phyloP scores from a whole-genome alignment of 2,329 filamentous ascomycete species.

The Aspergillus texensis region DNA sequence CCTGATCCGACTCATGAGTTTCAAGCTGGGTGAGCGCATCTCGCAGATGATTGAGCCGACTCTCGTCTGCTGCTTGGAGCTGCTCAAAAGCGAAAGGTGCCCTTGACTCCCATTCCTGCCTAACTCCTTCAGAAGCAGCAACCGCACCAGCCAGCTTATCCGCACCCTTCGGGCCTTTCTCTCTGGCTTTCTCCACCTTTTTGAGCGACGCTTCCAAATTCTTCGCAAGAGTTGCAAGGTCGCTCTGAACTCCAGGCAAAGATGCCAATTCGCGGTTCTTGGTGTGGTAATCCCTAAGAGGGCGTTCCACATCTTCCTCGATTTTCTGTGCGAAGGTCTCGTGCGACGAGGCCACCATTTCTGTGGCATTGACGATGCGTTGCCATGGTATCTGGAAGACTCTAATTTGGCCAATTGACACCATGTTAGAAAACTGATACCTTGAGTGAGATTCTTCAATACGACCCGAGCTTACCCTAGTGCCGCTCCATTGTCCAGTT shows the following conservation, averaged over 20 bases:
- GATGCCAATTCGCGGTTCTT: conserved; percentile 75
- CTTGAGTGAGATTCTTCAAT: neutral
- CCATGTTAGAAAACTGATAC: conserved; percentile 2
- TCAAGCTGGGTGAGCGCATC: conserved; percentile 90
- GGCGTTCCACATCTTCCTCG: conserved; percentile 83
- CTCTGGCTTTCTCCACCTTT: conserved; percentile 79
- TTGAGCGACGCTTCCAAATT: conserved; percentile 84
- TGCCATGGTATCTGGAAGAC: conserved; percentile 91
- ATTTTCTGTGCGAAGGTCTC: conserved; percentile 77
- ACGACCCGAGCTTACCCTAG: conserved; percentile 69
- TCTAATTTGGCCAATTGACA: conserved; percentile 52
- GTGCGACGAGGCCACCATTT: conserved; percentile 81
- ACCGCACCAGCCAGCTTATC: conserved; percentile 77
- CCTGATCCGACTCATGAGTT: conserved; percentile 87
- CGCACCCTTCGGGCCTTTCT: conserved; percentile 72
- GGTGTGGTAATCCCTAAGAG: conserved; percentile 73
- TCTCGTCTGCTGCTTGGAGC: conserved; percentile 88
- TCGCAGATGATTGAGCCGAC: conserved; percentile 82
- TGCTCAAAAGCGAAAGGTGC: conserved; percentile 94
- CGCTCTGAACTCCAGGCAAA: conserved; percentile 79
- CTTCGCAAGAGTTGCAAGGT: conserved; percentile 77
- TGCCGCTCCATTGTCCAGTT: conserved; percentile 75
- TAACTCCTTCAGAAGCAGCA: conserved; percentile 74
- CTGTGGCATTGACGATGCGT: conserved; percentile 77
- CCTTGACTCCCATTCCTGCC: conserved; percentile 87